These are phyloP conservation scores for Dactylellina cionopaga DNA, from an alignment of 2,329 filamentous ascomycete species.

Conservation along the genomic window DNA sequence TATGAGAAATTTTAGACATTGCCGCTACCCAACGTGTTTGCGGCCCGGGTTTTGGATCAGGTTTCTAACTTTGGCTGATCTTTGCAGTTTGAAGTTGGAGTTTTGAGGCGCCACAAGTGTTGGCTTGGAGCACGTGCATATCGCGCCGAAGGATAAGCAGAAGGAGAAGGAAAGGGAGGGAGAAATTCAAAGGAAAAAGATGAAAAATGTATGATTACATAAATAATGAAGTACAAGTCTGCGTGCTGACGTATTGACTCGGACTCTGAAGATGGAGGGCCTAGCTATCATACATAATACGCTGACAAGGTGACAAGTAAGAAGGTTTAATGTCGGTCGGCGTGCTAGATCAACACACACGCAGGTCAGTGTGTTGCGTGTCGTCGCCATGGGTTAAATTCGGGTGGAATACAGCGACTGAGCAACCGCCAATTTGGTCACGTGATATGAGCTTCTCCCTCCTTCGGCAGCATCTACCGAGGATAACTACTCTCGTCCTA, in stretches of 20 bases:
- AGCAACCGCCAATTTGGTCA: slow-evolving; percentile 10
- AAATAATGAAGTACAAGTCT: too few relatives aligned
- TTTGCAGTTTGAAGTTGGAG: not conserved
- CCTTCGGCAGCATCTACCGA: slow-evolving; percentile 41
- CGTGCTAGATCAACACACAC: too few relatives aligned
- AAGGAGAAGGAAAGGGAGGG: not conserved
- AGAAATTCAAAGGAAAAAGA: too few relatives aligned
- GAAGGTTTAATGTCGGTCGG: too few relatives aligned
- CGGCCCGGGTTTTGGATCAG: not conserved
- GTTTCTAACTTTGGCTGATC: not conserved
- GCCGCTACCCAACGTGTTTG: not conserved
- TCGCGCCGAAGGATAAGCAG: too few relatives aligned
- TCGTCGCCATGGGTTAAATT: slow-evolving; percentile 33
- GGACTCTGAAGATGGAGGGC: too few relatives aligned
- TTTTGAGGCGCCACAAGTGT: not conserved
- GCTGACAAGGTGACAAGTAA: too few relatives aligned
- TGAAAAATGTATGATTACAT: too few relatives aligned
- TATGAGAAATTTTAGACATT: not conserved
- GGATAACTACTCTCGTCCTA: slow-evolving; percentile 26
- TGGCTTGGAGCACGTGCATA: not conserved
- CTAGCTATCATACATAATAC: too few relatives aligned
- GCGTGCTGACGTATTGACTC: too few relatives aligned
- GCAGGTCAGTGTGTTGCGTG: slow-evolving; percentile 8
- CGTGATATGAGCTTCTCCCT: slow-evolving; percentile 35
- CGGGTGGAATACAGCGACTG: slow-evolving; percentile 11